phyloP scores from a whole-genome alignment of 768 basidiomycete genomes.

The Auriscalpium microsporum region DNA sequence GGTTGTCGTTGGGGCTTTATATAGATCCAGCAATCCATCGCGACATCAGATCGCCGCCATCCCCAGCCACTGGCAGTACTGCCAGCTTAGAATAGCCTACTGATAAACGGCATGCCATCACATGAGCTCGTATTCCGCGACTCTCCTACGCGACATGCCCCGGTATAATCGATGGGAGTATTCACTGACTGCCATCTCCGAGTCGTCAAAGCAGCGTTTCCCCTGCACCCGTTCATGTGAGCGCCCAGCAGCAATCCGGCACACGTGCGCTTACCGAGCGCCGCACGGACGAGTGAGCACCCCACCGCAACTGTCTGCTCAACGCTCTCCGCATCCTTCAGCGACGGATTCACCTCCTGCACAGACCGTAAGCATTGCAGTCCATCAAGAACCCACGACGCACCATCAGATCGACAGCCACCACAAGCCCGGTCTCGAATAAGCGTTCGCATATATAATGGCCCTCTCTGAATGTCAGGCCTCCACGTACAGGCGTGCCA shows the following conservation, averaged over 20 bases:
- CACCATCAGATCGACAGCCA: constrained; percentile 92
- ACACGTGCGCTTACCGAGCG: constrained; percentile 51
- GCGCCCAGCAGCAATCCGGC: neutral
- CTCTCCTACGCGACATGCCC: too few species aligned
- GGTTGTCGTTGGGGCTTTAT: neutral
- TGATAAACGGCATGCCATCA: too few species aligned
- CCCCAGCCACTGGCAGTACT: too few species aligned
- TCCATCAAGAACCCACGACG: constrained; percentile 16
- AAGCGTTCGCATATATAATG: constrained; percentile 95
- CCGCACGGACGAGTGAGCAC: constrained; percentile 75
- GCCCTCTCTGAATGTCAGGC: constrained; percentile 94
- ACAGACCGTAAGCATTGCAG: constrained; percentile 1
- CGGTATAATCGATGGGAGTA: too few species aligned
- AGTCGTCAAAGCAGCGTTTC: constrained; percentile 18
- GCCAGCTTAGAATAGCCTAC: too few species aligned
- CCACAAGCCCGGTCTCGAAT: constrained; percentile 85
- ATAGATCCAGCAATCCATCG: neutral
- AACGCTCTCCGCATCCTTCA: constrained; percentile 67
- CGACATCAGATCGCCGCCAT: too few species aligned
- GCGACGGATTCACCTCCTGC: constrained; percentile 95
- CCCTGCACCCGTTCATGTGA: constrained; percentile 3
- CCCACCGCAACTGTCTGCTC: constrained; percentile 86
- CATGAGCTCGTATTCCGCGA: too few species aligned
- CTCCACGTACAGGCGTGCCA: constrained; percentile 90
- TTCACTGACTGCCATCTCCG: neutral